Conservation (phyloP, 169 alveolate genomes). For the Plasmodium adleri region DNA sequence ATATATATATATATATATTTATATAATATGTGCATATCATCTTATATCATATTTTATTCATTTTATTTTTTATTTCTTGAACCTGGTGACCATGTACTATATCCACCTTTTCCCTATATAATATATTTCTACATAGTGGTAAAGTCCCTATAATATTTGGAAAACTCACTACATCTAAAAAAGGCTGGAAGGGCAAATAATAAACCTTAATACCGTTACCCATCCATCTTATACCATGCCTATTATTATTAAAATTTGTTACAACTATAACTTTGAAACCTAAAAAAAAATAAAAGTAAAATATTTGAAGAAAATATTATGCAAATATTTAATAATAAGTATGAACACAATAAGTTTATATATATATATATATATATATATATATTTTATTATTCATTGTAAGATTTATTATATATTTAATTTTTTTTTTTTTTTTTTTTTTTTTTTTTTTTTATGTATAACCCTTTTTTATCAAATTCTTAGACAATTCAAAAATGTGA, state of each 20-base stretch:
- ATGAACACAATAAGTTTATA: neutral
- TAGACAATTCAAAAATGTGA: conserved; percentile 97
- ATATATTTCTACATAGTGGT: conserved; percentile 91
- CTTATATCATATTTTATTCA: no score
- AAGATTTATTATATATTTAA: neutral
- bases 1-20: conserved; percentile 3
- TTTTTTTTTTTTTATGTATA: neutral
- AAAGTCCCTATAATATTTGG: conserved; percentile 80
- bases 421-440: neutral
- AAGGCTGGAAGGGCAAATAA: conserved; percentile 93
- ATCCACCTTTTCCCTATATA: conserved; percentile 96
- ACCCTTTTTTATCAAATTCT: conserved; percentile 92
- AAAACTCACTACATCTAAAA: conserved; percentile 87
- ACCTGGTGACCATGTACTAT: conserved; percentile 92
- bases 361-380: conserved; percentile 4
- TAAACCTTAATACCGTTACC: conserved; percentile 98
- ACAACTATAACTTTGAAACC: conserved; percentile 98
- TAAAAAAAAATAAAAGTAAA: conserved; percentile 12
- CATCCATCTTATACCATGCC: conserved; percentile 98
- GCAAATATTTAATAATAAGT: neutral
- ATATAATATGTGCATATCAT: no score
- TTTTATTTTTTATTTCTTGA: neutral
- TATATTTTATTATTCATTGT: neutral
- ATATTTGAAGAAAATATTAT: neutral
- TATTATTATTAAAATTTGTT: conserved; percentile 93